Evolutionary conservation across 2,329 filamentous ascomycete genomes (phyloP), one percentile per base, ranked within the genome.

Genomic region (Dactylellina drechsleri): DNA sequence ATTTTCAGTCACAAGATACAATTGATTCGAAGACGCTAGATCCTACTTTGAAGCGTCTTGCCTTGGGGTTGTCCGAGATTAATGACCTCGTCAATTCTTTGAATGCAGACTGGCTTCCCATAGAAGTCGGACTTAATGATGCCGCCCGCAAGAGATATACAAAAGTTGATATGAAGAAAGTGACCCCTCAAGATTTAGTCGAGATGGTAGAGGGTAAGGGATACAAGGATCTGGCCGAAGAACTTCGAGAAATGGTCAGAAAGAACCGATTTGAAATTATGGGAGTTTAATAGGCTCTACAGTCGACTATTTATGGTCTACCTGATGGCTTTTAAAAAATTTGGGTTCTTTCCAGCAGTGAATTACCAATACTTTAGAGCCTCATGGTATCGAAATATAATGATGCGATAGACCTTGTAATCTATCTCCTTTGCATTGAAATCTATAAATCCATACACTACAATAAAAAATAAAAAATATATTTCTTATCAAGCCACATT

Each of bases 51-150:
- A 64, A 64, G 41, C 45, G 41, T 16, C 52, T 71, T 12, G 18
- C 58, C 10, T 12, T 47, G 16, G 36, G 52, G 7, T 10, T 71
- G 4, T 50, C 66, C 0, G 47, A 64, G 26, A 56, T 31, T 15
- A 50, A 71, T 45, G 20, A 56, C 13, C 60, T 71, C 8, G 50
- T 71, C 6, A 40, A 58, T n/a, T 28, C 49, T 28, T 28, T 64
- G 12, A 47, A 18, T n/a, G 15, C 60, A 2, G 66, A 71, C n/a
- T 71, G 66, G 66, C 26, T 18, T 43, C 60, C 66, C 1, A 58
- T 71, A 16, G 60, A 40, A 15, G 20, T 15, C 3, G 66, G 66
- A 12, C 20, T 71, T 8, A 57, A 64, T 26, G 40, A 31, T 26
- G 49, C 31, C 6, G 40, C 59, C 18, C 50, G 50, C 6, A 47